These are phyloP conservation scores for Triticum monococcum DNA, from an alignment of 176 grass and related monocot species.

Conservation along the genomic window DNA sequence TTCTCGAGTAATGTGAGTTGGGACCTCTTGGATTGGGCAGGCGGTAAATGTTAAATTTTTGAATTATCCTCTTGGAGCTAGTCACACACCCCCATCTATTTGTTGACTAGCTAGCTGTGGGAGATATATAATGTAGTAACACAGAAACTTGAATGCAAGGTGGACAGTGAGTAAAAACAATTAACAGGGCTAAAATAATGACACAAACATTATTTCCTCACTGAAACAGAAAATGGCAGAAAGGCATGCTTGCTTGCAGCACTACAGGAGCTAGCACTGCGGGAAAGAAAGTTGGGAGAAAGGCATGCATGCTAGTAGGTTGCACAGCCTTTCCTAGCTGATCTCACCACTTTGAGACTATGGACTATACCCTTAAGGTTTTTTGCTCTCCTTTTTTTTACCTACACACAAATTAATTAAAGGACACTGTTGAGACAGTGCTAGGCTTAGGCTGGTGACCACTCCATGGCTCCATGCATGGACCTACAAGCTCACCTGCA, in stretches of 20 bases:
- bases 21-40: background rate
- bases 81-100: background rate
- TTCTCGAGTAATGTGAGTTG: background rate
- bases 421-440: background rate
- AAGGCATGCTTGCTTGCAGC: constrained; percentile 27
- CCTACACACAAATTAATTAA: constrained; percentile 34
- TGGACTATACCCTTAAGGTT: background rate
- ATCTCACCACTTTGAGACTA: background rate
- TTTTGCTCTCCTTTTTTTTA: constrained; percentile 30
- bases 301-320: background rate
- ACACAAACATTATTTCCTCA: constrained; percentile 24
- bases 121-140: background rate
- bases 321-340: background rate
- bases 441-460: background rate
- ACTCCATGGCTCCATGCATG: background rate
- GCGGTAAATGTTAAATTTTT: background rate
- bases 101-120: background rate
- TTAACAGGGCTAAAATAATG: background rate
- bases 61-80: background rate
- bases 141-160: background rate
- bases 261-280: background rate
- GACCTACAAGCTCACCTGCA: constrained; percentile 41
- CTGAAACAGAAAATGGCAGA: background rate
- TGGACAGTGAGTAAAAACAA: background rate
- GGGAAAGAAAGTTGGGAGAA: background rate